These are phyloP conservation scores for Skeletonema menzelii DNA, from an alignment of 108 stramenopile genomes.

Conservation along the genomic window DNA sequence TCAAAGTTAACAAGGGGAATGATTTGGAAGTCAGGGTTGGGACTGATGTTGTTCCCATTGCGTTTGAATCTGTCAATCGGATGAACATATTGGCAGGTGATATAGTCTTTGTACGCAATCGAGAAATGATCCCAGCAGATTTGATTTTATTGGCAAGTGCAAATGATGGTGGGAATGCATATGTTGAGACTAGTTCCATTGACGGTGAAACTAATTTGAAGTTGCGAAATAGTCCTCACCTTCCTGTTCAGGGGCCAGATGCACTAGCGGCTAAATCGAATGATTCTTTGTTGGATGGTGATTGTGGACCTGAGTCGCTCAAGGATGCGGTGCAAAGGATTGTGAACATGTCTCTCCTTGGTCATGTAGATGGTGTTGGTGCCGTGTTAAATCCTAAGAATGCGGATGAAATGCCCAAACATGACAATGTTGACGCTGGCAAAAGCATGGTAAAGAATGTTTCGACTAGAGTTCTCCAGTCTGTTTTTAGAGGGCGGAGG, in stretches of 20 bases:
- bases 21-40: slow-evolving; percentile 56
- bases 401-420: slow-evolving; percentile 35
- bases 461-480: background rate
- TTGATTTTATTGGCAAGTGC: slow-evolving; percentile 86
- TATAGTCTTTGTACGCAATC: slow-evolving; percentile 87
- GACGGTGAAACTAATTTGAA: slow-evolving; percentile 99
- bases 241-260: slow-evolving; percentile 45
- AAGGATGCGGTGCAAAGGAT: slow-evolving; percentile 72
- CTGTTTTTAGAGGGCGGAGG: slow-evolving; percentile 12
- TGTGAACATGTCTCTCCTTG: slow-evolving; percentile 63
- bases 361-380: slow-evolving; percentile 59
- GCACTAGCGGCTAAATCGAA: background rate
- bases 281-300: slow-evolving; percentile 13
- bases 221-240: slow-evolving; percentile 70
- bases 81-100: slow-evolving; percentile 89
- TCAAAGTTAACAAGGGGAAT: slow-evolving; percentile 39
- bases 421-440: background rate
- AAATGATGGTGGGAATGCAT: slow-evolving; percentile 80
- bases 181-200: slow-evolving; percentile 95
- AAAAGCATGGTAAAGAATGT: background rate
- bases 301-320: slow-evolving; percentile 53
- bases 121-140: slow-evolving; percentile 95
- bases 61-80: slow-evolving; percentile 67
- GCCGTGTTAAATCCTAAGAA: slow-evolving; percentile 61
- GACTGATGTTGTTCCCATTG: slow-evolving; percentile 45